A percentile compares a stretch with the other conserved stretches of the same genome.
phyloP scores from a whole-genome alignment of 768 basidiomycete species.

The Gautieria morchelliformis region DNA sequence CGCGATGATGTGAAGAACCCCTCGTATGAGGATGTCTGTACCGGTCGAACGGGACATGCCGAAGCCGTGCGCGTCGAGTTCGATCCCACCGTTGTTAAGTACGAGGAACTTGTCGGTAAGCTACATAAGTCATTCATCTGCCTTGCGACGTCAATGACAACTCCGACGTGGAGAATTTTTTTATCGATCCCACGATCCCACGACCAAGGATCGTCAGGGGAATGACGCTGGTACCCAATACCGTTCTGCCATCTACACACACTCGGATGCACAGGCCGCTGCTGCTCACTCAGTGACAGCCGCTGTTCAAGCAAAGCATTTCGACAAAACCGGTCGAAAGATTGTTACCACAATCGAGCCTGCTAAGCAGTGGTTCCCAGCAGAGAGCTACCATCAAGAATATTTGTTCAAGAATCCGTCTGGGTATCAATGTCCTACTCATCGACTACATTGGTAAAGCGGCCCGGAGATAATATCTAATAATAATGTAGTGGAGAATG shows the following conservation, averaged over 20 bases:
- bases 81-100: constrained; percentile 66
- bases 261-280: constrained; percentile 58
- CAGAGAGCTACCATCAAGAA: constrained; percentile 77
- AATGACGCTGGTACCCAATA: constrained; percentile 81
- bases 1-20: constrained; percentile 45
- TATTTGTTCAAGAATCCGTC: constrained; percentile 75
- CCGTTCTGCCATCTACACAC: constrained; percentile 84
- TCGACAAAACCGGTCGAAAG: constrained; percentile 56
- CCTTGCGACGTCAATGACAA: not conserved
- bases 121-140: constrained; percentile 11
- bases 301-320: constrained; percentile 80
- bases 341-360: constrained; percentile 71
- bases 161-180: constrained; percentile 60
- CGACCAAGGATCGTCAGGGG: constrained; percentile 73
- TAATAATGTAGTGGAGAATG: no score
- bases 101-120: constrained; percentile 80
- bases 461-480: not conserved
- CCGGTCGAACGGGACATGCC: constrained; percentile 77
- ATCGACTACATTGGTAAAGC: constrained; percentile 69
- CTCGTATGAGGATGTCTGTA: constrained; percentile 66
- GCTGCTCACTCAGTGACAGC: constrained; percentile 70
- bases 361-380: constrained; percentile 72
- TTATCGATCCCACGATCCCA: constrained; percentile 91
- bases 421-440: constrained; percentile 91
- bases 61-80: constrained; percentile 84